Evolutionary conservation across 345 rosid genomes (phyloP).

Genomic region (Lepidium africanum): DNA sequence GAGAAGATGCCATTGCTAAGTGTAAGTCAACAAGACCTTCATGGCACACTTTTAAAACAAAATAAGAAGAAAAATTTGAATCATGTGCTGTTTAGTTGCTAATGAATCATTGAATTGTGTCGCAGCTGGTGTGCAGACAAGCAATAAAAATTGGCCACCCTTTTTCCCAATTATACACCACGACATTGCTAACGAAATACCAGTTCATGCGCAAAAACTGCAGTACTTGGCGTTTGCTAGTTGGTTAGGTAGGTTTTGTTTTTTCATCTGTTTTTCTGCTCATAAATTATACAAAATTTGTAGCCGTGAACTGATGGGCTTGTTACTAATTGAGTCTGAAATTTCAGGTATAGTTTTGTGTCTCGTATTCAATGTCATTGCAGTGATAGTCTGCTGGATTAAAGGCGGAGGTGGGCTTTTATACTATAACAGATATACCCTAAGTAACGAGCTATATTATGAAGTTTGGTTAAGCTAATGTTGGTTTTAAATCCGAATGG

Average conservation of each 20-base stretch:
- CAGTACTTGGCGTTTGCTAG: constrained; percentile 96
- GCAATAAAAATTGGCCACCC: constrained; percentile 89
- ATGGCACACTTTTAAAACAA: not conserved
- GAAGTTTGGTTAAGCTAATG: not conserved
- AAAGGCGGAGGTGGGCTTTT: constrained; percentile 74
- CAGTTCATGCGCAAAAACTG: constrained; percentile 76
- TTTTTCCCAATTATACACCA: constrained; percentile 91
- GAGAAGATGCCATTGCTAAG: constrained; percentile 64
- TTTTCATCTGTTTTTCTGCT: not conserved
- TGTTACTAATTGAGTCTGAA: not conserved
- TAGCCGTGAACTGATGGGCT: not conserved
- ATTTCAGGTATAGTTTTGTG: constrained; percentile 80
- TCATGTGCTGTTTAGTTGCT: not conserved
- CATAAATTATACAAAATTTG: not conserved
- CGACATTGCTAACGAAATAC: constrained; percentile 90
- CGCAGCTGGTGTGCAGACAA: constrained; percentile 64
- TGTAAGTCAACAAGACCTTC: constrained; percentile 29
- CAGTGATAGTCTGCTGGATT: constrained; percentile 79
- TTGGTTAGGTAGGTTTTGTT: constrained; percentile 70
- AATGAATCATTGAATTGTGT: not conserved
- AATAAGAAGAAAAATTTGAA: no score
- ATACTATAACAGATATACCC: not conserved
- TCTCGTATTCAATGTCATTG: constrained; percentile 73
- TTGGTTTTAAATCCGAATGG: constrained; percentile 15
- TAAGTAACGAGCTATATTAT: not conserved